Base-by-base conservation (phyloP, 2,329 filamentous ascomycete genomes). In the Fusarium sp. region DNA sequence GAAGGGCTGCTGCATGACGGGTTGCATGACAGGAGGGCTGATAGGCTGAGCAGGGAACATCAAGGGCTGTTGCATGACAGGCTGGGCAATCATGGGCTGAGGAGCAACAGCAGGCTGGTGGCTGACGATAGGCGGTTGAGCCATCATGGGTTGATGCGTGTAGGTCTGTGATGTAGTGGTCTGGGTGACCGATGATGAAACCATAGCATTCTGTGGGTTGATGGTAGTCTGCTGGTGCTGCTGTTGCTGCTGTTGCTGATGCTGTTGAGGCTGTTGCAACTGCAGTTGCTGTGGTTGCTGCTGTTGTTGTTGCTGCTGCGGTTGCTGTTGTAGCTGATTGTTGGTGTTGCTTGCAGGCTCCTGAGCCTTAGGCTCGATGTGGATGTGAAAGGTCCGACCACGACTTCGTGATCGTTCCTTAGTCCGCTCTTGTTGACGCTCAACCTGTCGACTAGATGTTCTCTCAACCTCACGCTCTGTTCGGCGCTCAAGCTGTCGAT, bases 361-460 rank as follows among this genome's bases (percentile, higher is more conserved):
- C 45, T 68, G 70, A 12, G 63, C 51, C 11, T 69, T 73, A 3
- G 77, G 77, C 66, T 77, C 77, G 28, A 79, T 79, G 72, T 79
- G 77, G 30, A 79, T 79, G 62, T 79, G 77, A 50, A 77, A 73
- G 54, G 77, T 79, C 26, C 77, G 75, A 30, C 77, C 77, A 38
- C 77, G 77, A 39, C 77, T 79, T 50, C 70, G 68, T 47, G 77
- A 79, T 30, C 77, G 58, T 18, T 75, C 67, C 61, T 72, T 77
- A 30, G 64, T 58, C 22, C 74, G 74, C 26, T 76, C 73, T 22
- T 73, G 55, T 15, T 73, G 73, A 32, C 61, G 73, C n/a, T 73
- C 73, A 20, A 55, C 41, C n/a, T 70, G 65, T 20, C 73, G 73
- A 24, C 59, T 44, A 50, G 62, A 45, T 15, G 58, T 53, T 9